phyloP scores from a whole-genome alignment of 2,329 filamentous ascomycete genomes.

The Fusarium subtropicale region DNA sequence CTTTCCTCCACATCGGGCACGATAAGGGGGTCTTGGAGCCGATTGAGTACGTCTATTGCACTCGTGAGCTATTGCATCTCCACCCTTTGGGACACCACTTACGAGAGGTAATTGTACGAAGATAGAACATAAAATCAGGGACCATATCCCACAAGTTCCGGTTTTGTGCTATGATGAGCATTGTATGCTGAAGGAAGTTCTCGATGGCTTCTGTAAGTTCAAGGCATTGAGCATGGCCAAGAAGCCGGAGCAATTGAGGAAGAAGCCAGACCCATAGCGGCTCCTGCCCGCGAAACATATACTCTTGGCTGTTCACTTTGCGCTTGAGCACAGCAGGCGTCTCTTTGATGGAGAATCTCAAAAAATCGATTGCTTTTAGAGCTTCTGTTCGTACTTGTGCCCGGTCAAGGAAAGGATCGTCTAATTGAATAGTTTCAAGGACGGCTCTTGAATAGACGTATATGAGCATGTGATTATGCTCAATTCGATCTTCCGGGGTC shows the following conservation, averaged over 20 bases:
- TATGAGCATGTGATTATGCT: conserved; percentile 86
- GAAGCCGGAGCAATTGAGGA: conserved; percentile 67
- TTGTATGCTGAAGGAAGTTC: conserved; percentile 62
- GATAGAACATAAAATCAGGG: conserved; percentile 59
- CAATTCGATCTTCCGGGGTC: conserved; percentile 72
- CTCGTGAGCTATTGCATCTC: conserved; percentile 1
- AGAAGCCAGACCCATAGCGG: conserved; percentile 75
- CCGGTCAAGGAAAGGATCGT: conserved; percentile 74
- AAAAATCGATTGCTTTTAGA: conserved; percentile 79
- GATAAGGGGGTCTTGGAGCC: conserved; percentile 51
- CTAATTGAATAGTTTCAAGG: conserved; percentile 74
- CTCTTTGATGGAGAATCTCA: conserved; percentile 79
- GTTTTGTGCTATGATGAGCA: conserved; percentile 58
- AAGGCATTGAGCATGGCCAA: conserved; percentile 64
- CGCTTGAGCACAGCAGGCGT: conserved; percentile 75
- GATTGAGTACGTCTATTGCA: conserved; percentile 49
- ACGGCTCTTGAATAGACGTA: conserved; percentile 85
- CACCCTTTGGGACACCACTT: conserved; percentile 39
- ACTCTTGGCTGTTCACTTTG: conserved; percentile 54
- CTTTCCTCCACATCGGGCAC: conserved; percentile 47
- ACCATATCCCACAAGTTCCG: conserved; percentile 62
- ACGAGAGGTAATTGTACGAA: conserved; percentile 62
- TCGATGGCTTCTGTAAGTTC: conserved; percentile 64
- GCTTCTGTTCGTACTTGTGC: conserved; percentile 69
- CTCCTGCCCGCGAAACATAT: conserved; percentile 66